Conservation (phyloP, 345 rosid genomes). For the Diplotaxis tenuifolia region DNA sequence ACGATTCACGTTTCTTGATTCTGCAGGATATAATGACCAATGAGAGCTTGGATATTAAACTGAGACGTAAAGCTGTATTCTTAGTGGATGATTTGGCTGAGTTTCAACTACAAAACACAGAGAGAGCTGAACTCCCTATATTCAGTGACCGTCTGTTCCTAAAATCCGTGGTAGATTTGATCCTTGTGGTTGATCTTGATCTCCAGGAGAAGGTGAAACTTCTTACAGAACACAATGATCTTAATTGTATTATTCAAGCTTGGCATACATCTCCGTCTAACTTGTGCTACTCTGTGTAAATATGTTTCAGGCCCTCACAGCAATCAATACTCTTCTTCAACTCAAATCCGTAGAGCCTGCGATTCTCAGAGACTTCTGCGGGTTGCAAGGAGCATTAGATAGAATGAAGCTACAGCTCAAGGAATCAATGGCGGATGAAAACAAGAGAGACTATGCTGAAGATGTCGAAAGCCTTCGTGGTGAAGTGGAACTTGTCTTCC, state of each 20-base stretch:
- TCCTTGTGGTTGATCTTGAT: constrained; percentile 63
- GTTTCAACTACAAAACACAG: constrained; percentile 50
- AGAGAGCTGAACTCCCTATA: constrained; percentile 47
- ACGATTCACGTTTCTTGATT: background rate
- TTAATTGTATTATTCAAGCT: background rate
- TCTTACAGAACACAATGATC: background rate
- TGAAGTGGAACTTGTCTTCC: constrained; percentile 68
- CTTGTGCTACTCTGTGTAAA: background rate
- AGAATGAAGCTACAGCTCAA: constrained; percentile 64
- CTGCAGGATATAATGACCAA: constrained; percentile 65
- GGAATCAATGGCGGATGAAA: constrained; percentile 57
- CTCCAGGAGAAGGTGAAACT: constrained; percentile 83
- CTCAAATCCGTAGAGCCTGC: constrained; percentile 57
- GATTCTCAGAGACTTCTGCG: constrained; percentile 67
- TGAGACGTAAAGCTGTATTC: constrained; percentile 70
- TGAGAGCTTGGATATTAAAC: constrained; percentile 58
- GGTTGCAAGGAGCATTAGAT: constrained; percentile 61
- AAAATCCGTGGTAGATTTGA: constrained; percentile 76
- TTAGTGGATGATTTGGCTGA: constrained; percentile 77
- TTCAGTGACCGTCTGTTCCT: constrained; percentile 58
- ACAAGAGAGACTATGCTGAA: constrained; percentile 57
- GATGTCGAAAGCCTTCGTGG: constrained; percentile 67
- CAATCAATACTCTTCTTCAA: constrained; percentile 71
- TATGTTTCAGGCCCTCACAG: constrained; percentile 65
- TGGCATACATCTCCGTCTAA: background rate